Base-by-base conservation (phyloP, 2,329 filamentous ascomycete genomes). In the Fusarium sp. region DNA sequence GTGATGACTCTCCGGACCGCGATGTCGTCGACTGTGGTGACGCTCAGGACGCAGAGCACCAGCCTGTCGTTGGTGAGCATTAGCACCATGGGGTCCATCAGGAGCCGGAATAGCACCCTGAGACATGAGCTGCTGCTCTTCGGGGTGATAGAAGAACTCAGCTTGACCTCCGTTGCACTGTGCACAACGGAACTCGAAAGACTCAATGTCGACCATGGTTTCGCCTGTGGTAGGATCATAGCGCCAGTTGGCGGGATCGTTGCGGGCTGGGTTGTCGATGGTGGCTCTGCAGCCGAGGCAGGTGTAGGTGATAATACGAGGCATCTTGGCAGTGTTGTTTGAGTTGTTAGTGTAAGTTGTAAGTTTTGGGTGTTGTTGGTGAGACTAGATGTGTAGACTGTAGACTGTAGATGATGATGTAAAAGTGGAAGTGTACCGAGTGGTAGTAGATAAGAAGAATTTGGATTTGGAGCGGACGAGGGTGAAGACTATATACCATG, bases 1-100 rank as follows among this genome's bases (percentile, higher is more conserved):
- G 0, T 16, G 30, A 32, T 16, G 3, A 8, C 30, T 13, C 7
- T 32, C 30, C 3, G 0, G 30, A 5, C 0, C 3, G 30, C 14
- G 30, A 3, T 5, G 2, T 37, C 32, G 32, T 18, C 32, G 32
- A 18, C 32, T 37, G 21, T 21, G 21, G 21, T 21, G 21, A 1
- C 34, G 34, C 18, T 12, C 18, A 37, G 18, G 34, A 12, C 10
- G 34, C 3, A 5, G 5, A 37, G 4, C 18, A 7, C 18, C 18
- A 12, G 3, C 0, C 10, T 37, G 34, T n/a, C 34, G 34, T 3
- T 37, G 34, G 12, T n/a, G 34, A n/a, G 34, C 34, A n/a, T 37
- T 37, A n/a, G 34, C 18, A 37, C 34, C 34, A 37, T 37, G 34
- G 0, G 34, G 34, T n/a, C 34, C 34, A 37, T 37, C 18, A n/a